Percentiles rank a stretch among this genome's conserved stretches.
Conservation (phyloP, 2,329 filamentous ascomycete species). For the Fusarium oxysporum region DNA sequence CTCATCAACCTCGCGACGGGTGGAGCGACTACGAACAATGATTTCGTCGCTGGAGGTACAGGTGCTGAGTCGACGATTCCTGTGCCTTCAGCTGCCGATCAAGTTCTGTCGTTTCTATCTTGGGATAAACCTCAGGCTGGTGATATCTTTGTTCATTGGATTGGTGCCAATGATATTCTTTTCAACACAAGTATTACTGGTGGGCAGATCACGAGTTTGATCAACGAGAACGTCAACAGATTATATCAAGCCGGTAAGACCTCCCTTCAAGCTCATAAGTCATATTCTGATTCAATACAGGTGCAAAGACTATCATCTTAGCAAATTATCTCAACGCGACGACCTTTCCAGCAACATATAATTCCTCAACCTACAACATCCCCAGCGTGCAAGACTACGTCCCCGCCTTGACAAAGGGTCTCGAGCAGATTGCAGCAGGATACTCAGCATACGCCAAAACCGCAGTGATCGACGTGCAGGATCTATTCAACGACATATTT, state of each 20-base stretch:
- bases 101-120: constrained; percentile 11
- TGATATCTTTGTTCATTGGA: constrained; percentile 33
- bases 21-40: constrained; percentile 25
- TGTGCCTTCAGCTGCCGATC: constrained; percentile 25
- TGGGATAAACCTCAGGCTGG: neutral
- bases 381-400: constrained; percentile 9
- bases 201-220: constrained; percentile 13
- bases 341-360: constrained; percentile 20
- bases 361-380: constrained; percentile 9
- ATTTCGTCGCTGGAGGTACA: constrained; percentile 26
- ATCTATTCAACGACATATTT: constrained; percentile 1
- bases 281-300: neutral
- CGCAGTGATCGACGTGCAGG: constrained; percentile 2
- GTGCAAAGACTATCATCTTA: constrained; percentile 17
- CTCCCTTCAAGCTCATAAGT: accelerated
- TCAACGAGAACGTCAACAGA: constrained; percentile 8
- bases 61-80: constrained; percentile 18
- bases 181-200: constrained; percentile 32
- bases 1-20: constrained; percentile 31
- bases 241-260: constrained; percentile 17
- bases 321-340: constrained; percentile 25
- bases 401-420: neutral
- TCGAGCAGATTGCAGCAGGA: constrained; percentile 8
- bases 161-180: constrained; percentile 29
- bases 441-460: constrained; percentile 12